Percentiles rank a stretch among this genome's conserved stretches.
phyloP scores from a whole-genome alignment of 2,329 filamentous ascomycete genomes.

The Nothomitra cinnamomea region DNA sequence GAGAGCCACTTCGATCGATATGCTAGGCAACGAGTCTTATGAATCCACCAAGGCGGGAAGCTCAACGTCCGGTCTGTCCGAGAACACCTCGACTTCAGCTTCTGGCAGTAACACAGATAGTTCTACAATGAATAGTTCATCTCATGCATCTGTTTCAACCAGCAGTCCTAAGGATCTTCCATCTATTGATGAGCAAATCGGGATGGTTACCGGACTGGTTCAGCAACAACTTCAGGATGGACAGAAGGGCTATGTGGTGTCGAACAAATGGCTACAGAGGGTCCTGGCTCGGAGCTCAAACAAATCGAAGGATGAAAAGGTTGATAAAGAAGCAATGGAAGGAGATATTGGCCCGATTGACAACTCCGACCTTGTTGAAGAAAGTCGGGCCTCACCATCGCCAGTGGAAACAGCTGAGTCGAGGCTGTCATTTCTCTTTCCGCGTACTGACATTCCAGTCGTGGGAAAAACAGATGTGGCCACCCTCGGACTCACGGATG shows the following conservation, averaged over 20 bases:
- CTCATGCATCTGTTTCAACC: constrained; percentile 2
- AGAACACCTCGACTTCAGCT: constrained; percentile 16
- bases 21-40: constrained; percentile 20
- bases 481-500: constrained; percentile 22
- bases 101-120: constrained; percentile 24
- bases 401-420: constrained; percentile 11
- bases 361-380: constrained; percentile 59
- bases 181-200: constrained; percentile 53
- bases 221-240: constrained; percentile 45
- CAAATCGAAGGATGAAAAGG: constrained; percentile 35
- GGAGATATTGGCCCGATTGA: constrained; percentile 65
- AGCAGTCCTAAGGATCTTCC: not conserved
- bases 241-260: constrained; percentile 63
- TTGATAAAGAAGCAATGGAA: constrained; percentile 40
- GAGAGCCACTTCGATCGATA: constrained; percentile 26
- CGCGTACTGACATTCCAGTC: not conserved
- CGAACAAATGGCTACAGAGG: constrained; percentile 58
- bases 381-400: constrained; percentile 11
- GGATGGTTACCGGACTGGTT: constrained; percentile 47
- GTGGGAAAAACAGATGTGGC: not conserved
- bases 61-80: constrained; percentile 13
- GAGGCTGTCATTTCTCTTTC: not conserved
- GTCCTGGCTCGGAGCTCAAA: constrained; percentile 50
- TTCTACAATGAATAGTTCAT: constrained; percentile 18
- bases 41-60: constrained; percentile 14